A percentile compares a stretch with the other conserved stretches of the same genome.
Evolutionary conservation across 2,329 filamentous ascomycete species (phyloP).

Genomic region (Claviceps maximensis): DNA sequence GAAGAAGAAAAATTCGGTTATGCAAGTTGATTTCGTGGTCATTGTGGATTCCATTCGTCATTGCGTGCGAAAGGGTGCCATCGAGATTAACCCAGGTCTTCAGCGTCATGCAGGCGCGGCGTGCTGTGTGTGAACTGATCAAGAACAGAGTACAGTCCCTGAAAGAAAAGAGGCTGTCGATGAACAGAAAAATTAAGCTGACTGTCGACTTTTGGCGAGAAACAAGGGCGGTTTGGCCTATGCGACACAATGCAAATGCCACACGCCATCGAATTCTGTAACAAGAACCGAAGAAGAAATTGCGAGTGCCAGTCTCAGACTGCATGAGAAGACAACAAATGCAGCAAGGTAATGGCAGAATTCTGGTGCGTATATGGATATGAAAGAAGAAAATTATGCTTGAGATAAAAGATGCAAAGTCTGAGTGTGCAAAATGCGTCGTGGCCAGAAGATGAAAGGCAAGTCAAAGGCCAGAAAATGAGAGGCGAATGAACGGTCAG

Average conservation of each 20-base stretch:
- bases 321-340: conserved; percentile 5
- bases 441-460: neutral
- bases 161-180: neutral
- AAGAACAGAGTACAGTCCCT: neutral
- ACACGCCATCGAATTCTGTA: neutral
- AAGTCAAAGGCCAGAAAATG: neutral
- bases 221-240: neutral
- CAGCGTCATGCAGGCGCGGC: conserved; percentile 9
- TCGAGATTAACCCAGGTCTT: neutral
- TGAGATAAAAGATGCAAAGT: neutral
- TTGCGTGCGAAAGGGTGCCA: neutral
- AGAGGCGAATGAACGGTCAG: neutral
- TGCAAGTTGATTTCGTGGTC: neutral
- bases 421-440: neutral
- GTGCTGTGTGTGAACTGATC: neutral
- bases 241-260: neutral
- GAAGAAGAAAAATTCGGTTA: neutral
- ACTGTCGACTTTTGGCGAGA: conserved; percentile 10
- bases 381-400: neutral
- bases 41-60: neutral
- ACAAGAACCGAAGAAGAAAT: conserved; percentile 9
- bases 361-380: conserved; percentile 2
- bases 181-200: neutral
- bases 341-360: neutral
- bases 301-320: conserved; percentile 7